A percentile compares a stretch with the other conserved stretches of the same genome.
phyloP scores from a whole-genome alignment of 495 filamentous ascomycete genomes.

The Aspergillus nanangensis region DNA sequence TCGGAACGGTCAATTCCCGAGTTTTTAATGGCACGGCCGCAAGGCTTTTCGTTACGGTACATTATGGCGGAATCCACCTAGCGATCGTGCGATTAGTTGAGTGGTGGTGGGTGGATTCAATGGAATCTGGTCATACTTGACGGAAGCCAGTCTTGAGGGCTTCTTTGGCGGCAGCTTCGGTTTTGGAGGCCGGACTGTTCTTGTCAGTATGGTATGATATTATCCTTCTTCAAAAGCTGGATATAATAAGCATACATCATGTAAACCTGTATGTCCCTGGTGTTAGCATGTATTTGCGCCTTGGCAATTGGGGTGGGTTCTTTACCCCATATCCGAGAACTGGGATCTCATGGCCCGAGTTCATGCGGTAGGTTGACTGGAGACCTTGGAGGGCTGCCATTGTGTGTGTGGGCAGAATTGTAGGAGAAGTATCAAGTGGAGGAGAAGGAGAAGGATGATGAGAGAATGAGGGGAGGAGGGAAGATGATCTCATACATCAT shows the following conservation, averaged over 20 bases:
- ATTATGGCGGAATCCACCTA: constrained; percentile 57
- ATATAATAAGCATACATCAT: constrained; percentile 52
- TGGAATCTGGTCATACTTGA: constrained; percentile 25
- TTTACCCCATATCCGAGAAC: constrained; percentile 70
- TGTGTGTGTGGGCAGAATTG: constrained; percentile 5
- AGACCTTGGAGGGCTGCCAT: constrained; percentile 26
- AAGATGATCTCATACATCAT: no score
- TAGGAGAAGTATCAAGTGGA: not conserved
- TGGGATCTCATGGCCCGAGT: constrained; percentile 77
- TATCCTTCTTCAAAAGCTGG: not conserved
- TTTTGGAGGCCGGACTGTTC: constrained; percentile 42
- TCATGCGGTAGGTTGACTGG: constrained; percentile 43
- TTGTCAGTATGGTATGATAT: constrained; percentile 7
- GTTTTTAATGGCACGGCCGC: constrained; percentile 41
- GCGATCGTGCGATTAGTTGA: not conserved
- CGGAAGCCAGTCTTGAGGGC: constrained; percentile 68
- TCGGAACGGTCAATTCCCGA: constrained; percentile 39
- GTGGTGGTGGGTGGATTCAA: not conserved
- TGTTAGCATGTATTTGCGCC: no score
- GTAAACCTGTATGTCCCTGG: constrained; percentile 55
- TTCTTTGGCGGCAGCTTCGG: constrained; percentile 53
- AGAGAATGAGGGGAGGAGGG: not conserved
- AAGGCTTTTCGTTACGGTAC: constrained; percentile 52
- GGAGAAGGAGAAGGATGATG: not conserved
- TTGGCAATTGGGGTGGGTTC: no score